Percentiles rank a stretch among this genome's conserved stretches.
Evolutionary conservation across 306 rosid species (phyloP).

Genomic region (Lupinus albus): DNA sequence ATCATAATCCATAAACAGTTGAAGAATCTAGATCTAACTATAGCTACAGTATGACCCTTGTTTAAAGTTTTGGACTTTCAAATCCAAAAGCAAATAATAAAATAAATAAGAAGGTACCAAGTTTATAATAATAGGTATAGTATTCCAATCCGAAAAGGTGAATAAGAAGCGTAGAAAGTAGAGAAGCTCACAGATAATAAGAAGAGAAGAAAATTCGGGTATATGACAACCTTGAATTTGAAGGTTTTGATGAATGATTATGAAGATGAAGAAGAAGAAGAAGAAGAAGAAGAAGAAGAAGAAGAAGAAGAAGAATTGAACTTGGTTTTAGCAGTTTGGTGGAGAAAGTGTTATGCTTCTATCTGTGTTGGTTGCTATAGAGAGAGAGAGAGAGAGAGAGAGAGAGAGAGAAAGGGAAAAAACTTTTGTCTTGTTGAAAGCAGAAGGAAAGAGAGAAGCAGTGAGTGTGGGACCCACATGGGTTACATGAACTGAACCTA

Average conservation of each 20-base stretch:
- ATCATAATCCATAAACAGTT: neutral
- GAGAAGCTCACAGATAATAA: neutral
- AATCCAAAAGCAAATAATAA: neutral
- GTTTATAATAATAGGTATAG: neutral
- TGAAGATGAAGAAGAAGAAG: neutral
- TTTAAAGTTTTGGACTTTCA: conserved; percentile 15
- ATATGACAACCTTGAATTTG: neutral
- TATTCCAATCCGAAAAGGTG: neutral
- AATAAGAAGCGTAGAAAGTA: neutral
- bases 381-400: too few species aligned
- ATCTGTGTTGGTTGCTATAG: too few species aligned
- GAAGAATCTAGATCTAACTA: conserved; percentile 37
- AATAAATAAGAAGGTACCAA: neutral
- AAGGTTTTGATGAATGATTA: neutral
- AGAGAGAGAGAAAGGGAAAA: too few species aligned
- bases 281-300: neutral
- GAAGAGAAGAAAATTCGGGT: neutral
- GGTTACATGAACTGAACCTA: too few species aligned
- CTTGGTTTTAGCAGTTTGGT: too few species aligned
- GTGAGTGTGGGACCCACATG: too few species aligned
- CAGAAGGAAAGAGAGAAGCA: too few species aligned
- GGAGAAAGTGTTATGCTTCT: neutral
- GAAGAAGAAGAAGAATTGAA: neutral
- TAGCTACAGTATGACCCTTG: neutral
- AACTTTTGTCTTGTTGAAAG: too few species aligned